Conservation (phyloP, 352 stramenopile species). For the Globisporangium heterothallicum region DNA sequence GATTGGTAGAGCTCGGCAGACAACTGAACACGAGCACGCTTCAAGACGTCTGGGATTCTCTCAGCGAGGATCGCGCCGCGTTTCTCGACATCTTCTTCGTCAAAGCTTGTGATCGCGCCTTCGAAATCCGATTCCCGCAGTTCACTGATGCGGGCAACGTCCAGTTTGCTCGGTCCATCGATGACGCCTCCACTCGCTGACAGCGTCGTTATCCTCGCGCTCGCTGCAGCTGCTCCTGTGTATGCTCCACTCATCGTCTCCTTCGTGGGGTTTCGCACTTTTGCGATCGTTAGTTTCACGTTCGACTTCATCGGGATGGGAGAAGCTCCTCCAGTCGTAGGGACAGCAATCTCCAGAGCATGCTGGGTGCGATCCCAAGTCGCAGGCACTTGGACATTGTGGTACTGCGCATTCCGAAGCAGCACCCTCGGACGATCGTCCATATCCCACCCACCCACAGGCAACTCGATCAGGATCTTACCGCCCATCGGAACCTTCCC, state of each 20-base stretch:
- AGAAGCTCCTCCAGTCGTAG: slow-evolving; percentile 6
- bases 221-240: background rate
- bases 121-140: slow-evolving; percentile 54
- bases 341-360: slow-evolving; percentile 44
- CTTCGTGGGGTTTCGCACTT: slow-evolving; percentile 46
- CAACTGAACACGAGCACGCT: slow-evolving; percentile 23
- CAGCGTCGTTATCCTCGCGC: slow-evolving; percentile 47
- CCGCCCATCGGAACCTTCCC: slow-evolving; percentile 33
- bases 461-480: slow-evolving; percentile 49
- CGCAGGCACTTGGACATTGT: slow-evolving; percentile 24
- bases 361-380: slow-evolving; percentile 46
- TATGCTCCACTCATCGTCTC: slow-evolving; percentile 25
- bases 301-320: slow-evolving; percentile 26
- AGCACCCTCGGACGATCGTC: slow-evolving; percentile 31
- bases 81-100: slow-evolving; percentile 13
- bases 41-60: slow-evolving; percentile 30
- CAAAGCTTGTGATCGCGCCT: slow-evolving; percentile 21
- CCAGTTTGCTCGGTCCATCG: slow-evolving; percentile 46
- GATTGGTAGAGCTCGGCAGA: slow-evolving; percentile 32
- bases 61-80: slow-evolving; percentile 16
- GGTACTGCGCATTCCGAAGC: slow-evolving; percentile 26
- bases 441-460: slow-evolving; percentile 58
- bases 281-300: slow-evolving; percentile 33
- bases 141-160: slow-evolving; percentile 62
- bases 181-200: slow-evolving; percentile 44